phyloP scores from a whole-genome alignment of 768 basidiomycete genomes.

The Mycena metata region DNA sequence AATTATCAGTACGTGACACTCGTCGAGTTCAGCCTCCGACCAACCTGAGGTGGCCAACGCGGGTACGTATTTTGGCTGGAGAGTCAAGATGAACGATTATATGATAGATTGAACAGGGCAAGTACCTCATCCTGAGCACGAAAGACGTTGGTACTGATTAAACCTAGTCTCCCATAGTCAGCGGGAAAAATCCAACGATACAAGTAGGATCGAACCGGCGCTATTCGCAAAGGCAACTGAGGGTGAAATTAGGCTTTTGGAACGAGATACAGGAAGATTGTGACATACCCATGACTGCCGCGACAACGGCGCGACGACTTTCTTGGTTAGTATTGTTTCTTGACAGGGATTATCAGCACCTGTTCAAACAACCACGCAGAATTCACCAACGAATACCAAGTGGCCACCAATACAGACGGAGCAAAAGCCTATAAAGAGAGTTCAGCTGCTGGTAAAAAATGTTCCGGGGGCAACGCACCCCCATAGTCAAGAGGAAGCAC shows the following conservation, averaged over 20 bases:
- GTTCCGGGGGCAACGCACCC: conserved; percentile 46
- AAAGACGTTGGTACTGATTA: conserved; percentile 68
- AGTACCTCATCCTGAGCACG: conserved; percentile 56
- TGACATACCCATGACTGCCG: conserved; percentile 63
- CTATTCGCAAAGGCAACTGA: conserved; percentile 61
- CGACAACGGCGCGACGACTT: conserved; percentile 62
- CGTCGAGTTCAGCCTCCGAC: conserved; percentile 23
- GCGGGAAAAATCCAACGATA: too few relatives aligned
- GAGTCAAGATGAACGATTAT: neutral
- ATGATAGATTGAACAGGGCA: neutral
- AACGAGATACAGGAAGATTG: neutral
- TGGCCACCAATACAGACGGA: conserved; percentile 60
- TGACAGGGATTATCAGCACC: conserved; percentile 33
- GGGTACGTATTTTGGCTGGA: conserved; percentile 60
- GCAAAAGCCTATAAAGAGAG: conserved; percentile 55
- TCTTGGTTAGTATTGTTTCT: conserved; percentile 65
- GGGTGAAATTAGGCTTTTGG: neutral
- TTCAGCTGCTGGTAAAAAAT: neutral
- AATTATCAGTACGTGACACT: neutral
- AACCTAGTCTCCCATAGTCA: conserved; percentile 51
- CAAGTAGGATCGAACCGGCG: conserved; percentile 22
- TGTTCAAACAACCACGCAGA: neutral
- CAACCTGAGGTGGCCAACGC: conserved; percentile 61
- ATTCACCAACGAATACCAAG: conserved; percentile 44
- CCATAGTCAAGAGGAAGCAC: conserved; percentile 66